A percentile compares a stretch with the other conserved stretches of the same genome.
phyloP scores from a whole-genome alignment of 2,329 filamentous ascomycete genomes.

The Calycina marina region DNA sequence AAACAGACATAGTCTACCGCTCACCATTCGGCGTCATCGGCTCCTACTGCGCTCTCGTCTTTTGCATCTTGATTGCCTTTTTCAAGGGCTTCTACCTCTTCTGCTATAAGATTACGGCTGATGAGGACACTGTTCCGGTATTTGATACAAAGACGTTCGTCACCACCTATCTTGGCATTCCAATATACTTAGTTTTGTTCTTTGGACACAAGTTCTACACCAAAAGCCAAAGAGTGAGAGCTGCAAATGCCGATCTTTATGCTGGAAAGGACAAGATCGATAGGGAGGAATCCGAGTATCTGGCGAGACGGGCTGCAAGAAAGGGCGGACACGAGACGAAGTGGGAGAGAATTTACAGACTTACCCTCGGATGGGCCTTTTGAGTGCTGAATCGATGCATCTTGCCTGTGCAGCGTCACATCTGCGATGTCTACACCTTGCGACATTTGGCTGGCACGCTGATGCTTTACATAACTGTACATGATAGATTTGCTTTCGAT shows the following conservation, averaged over 20 bases:
- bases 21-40: conserved; percentile 62
- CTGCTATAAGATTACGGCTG: conserved; percentile 9
- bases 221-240: conserved; percentile 29
- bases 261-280: conserved; percentile 45
- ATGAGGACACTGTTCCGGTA: conserved; percentile 31
- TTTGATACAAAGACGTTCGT: conserved; percentile 55
- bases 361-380: conserved; percentile 7
- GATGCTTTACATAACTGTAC: too few relatives aligned
- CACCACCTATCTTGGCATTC: conserved; percentile 48
- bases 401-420: background rate
- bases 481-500: too few relatives aligned
- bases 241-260: conserved; percentile 39
- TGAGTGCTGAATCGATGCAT: background rate
- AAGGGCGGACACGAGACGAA: conserved; percentile 7
- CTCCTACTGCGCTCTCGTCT: conserved; percentile 50
- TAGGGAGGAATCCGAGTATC: conserved; percentile 35
- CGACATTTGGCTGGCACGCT: too few relatives aligned
- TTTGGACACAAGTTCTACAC: conserved; percentile 37
- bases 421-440: background rate
- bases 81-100: conserved; percentile 79
- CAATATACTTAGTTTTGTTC: conserved; percentile 44
- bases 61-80: conserved; percentile 60
- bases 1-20: conserved; percentile 45
- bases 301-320: conserved; percentile 13
- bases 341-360: conserved; percentile 6